Evolutionary conservation across 2,329 filamentous ascomycete genomes (phyloP).

Genomic region (Stagonosporopsis cucurbitacearum): DNA sequence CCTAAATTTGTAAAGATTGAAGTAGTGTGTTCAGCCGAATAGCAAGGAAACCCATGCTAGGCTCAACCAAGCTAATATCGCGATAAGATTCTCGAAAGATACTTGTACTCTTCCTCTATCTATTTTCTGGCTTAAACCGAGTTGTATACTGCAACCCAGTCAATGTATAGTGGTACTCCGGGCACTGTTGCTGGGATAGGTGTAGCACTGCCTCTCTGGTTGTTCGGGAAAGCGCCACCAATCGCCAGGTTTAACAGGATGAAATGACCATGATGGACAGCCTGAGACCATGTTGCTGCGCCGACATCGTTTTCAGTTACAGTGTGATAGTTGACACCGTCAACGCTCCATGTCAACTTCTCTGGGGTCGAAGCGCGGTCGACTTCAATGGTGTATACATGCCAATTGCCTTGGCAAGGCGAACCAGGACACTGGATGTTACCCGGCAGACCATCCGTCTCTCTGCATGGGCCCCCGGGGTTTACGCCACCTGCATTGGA

Average conservation of each 20-base stretch:
- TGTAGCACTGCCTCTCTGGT: background rate
- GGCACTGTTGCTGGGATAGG: background rate
- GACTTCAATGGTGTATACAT: background rate
- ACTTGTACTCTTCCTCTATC: too few relatives aligned
- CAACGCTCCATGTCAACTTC: background rate
- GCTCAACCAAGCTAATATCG: too few relatives aligned
- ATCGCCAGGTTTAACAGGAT: background rate
- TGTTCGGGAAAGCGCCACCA: background rate
- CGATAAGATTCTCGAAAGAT: too few relatives aligned
- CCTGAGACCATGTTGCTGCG: background rate
- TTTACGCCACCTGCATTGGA: background rate
- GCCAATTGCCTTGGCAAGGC: background rate
- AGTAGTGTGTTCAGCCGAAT: too few relatives aligned
- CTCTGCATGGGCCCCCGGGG: background rate
- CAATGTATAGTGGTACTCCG: background rate
- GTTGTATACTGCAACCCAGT: background rate
- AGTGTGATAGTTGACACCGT: background rate
- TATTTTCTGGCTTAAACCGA: too few relatives aligned
- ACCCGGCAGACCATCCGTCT: background rate
- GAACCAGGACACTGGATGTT: background rate
- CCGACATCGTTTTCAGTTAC: background rate
- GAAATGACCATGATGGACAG: background rate
- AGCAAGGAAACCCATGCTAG: too few relatives aligned
- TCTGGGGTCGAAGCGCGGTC: background rate
- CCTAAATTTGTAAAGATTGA: too few relatives aligned